These are phyloP conservation scores for Lentinula lateritia DNA, from an alignment of 768 basidiomycete species.

Conservation along the genomic window DNA sequence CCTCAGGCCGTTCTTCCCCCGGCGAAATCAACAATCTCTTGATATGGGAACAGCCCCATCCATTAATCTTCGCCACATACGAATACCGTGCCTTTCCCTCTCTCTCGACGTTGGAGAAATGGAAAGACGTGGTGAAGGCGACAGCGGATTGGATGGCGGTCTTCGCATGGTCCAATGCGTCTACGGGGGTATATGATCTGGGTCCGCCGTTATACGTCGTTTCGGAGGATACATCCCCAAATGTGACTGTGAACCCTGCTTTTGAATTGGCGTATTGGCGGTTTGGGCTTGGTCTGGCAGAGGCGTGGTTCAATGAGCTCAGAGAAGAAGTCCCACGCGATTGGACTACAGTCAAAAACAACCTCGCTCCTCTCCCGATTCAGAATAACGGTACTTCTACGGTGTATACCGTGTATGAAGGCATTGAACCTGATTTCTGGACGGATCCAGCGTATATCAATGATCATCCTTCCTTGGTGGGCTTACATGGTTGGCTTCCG, in stretches of 20 bases:
- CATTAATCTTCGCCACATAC: constrained; percentile 49
- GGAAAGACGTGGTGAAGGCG: constrained; percentile 42
- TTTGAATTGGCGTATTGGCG: constrained; percentile 59
- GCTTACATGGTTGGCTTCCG: constrained; percentile 55
- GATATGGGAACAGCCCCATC: constrained; percentile 60
- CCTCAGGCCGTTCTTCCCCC: constrained; percentile 49
- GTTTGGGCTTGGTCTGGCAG: constrained; percentile 42
- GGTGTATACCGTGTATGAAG: constrained; percentile 52
- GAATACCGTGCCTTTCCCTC: constrained; percentile 44
- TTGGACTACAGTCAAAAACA: constrained; percentile 40
- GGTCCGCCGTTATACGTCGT: constrained; percentile 57
- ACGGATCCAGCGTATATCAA: constrained; percentile 43
- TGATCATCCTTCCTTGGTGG: constrained; percentile 54
- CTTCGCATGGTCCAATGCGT: constrained; percentile 47
- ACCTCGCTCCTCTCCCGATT: constrained; percentile 47
- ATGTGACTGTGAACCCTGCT: constrained; percentile 48
- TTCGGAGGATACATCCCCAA: constrained; percentile 52
- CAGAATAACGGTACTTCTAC: constrained; percentile 23
- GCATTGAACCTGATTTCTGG: constrained; percentile 48
- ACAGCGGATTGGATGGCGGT: constrained; percentile 59
- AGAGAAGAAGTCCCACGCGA: constrained; percentile 28
- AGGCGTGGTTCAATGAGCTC: constrained; percentile 40
- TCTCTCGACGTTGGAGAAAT: constrained; percentile 37
- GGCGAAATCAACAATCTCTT: constrained; percentile 59
- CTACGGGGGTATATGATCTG: constrained; percentile 44